Base-by-base conservation (phyloP, 164 flowering plant species). In the Cinnamomum chago region DNA sequence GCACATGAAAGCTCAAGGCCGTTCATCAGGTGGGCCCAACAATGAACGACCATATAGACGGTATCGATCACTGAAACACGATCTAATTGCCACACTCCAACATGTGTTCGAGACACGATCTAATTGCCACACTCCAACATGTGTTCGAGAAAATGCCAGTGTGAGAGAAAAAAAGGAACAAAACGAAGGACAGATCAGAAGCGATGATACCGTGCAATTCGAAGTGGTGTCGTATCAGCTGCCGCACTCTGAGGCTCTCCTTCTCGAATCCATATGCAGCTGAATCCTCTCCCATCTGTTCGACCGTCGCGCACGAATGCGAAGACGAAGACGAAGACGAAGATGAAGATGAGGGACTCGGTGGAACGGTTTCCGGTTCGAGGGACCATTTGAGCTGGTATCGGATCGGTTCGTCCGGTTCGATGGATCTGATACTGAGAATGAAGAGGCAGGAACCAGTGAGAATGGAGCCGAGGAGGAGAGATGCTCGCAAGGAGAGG, bases 251-350 rank as follows among this genome's bases (percentile, higher is more conserved):
- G 50, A 93, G 84, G 68, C 87, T 90, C 27, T 86, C 88, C 70
- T 83, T 71, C 82, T 70, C 76, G 67, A 82, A 77, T 17, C 83
- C 89, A 13, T 76, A 79, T 2, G 78, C 80, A 9, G 22, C 51
- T 35, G 89, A 88, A 23, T 58, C 82, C 71, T 79, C 75, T 25
- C 99, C 97, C 97, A 95, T 95, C 76, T 93, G 88, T 62, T 95
- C 95, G 14, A 95, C 99, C 55, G 90, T 91, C 2, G 99, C 99
- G 76, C 97, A 95, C 23, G 85, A 65, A 27, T 70, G 30, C 73
- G 81, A 50, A n/a, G 50, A 28, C 33, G 24, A 40, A n/a, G 50
- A 28, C 1, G 24, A 40, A 20, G 50, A 25, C 1, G 85, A 65
- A 27, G 73, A 52, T 71, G 81, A 50, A 20, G 50, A 27, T 25